phyloP scores from a whole-genome alignment of 495 filamentous ascomycete genomes.

The Penicillium maclennaniae region DNA sequence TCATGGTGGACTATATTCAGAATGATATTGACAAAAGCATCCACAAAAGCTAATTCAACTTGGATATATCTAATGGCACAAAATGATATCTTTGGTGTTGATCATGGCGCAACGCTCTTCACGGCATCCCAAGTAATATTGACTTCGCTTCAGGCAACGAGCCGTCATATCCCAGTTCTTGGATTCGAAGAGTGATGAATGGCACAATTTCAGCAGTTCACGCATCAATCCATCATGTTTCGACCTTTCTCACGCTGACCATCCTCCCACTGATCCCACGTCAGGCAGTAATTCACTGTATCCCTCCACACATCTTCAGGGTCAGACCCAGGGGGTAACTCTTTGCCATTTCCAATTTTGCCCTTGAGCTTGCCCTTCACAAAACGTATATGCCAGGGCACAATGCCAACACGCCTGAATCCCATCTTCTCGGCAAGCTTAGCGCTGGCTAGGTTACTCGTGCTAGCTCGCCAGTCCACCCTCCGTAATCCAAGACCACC shows the following conservation, averaged over 20 bases:
- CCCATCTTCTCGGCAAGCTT: conserved; percentile 21
- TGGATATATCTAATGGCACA: background rate
- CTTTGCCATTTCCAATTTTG: conserved; percentile 19
- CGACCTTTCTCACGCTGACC: conserved; percentile 2
- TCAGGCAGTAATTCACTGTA: conserved; percentile 13
- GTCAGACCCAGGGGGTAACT: conserved; percentile 13
- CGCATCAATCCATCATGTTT: conserved; percentile 6
- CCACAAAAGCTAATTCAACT: too few species aligned
- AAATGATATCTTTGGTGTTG: background rate
- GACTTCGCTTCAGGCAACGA: too few species aligned
- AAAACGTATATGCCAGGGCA: conserved; percentile 20
- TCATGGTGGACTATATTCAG: background rate
- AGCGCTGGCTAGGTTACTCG: conserved; percentile 15
- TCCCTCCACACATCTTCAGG: conserved; percentile 22
- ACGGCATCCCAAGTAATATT: too few species aligned
- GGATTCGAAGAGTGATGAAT: background rate
- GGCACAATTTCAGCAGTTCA: background rate
- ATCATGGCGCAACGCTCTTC: background rate
- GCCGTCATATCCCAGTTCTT: background rate
- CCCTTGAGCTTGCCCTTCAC: conserved; percentile 13
- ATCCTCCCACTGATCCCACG: conserved; percentile 18
- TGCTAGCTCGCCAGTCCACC: conserved; percentile 17
- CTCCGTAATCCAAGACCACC: conserved; percentile 17
- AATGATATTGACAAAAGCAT: background rate
- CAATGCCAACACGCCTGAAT: conserved; percentile 14